Conservation (phyloP, 2,329 filamentous ascomycete genomes). For the Volutella citrinella region DNA sequence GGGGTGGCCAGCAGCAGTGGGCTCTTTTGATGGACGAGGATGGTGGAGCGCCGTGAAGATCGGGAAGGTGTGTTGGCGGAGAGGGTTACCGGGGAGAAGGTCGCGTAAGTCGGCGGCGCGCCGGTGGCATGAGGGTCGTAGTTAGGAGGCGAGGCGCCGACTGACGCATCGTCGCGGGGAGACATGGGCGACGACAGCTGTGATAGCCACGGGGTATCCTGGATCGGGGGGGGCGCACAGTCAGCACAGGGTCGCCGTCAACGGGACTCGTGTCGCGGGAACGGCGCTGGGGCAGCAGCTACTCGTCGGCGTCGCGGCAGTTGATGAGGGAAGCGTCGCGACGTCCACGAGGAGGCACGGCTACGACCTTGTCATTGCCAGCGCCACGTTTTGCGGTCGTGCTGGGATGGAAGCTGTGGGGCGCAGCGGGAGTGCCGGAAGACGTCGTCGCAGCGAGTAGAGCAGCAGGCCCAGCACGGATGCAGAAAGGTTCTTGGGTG, state of each 20-base stretch:
- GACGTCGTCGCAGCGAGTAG: no score
- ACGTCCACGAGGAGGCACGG: no score
- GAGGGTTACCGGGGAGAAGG: conserved; percentile 83
- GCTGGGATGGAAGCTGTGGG: no score
- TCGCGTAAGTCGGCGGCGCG: conserved; percentile 72
- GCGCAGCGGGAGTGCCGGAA: no score
- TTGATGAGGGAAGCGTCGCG: not conserved
- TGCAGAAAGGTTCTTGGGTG: no score
- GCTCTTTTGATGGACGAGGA: conserved; percentile 95
- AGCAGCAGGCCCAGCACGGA: no score
- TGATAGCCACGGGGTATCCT: conserved; percentile 51
- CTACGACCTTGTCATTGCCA: no score
- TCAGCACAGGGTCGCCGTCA: no score
- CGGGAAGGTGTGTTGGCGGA: conserved; percentile 61
- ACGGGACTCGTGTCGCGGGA: no score
- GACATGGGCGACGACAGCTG: conserved; percentile 40
- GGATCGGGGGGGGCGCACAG: conserved; percentile 6
- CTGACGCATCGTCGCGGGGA: conserved; percentile 35
- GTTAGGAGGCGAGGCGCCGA: conserved; percentile 32
- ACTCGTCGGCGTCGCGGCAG: no score
- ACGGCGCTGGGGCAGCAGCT: no score
- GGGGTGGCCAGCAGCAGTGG: conserved; percentile 90
- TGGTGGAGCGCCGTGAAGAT: conserved; percentile 74
- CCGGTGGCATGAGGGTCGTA: conserved; percentile 31
- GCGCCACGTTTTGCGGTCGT: no score